Conservation (phyloP, 202 grass and related monocot species). For the Cymbopogon flexuosus region DNA sequence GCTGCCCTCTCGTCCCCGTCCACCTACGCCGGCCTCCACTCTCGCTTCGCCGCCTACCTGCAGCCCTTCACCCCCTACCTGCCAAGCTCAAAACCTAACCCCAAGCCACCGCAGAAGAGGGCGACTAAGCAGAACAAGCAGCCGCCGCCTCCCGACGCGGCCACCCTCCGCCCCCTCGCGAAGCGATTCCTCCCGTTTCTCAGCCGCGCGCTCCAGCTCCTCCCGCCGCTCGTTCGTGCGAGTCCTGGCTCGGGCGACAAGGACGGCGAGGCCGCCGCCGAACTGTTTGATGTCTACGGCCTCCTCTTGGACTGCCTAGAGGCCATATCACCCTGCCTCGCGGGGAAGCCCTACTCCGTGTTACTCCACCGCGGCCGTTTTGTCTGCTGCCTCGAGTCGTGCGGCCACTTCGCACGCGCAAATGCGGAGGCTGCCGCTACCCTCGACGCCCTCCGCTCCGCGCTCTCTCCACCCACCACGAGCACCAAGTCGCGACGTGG, state of each 20-base stretch:
- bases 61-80: slow-evolving; percentile 51
- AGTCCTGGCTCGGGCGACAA: slow-evolving; percentile 18
- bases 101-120: slow-evolving; percentile 40
- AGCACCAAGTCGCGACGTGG: slow-evolving; percentile 36
- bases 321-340: slow-evolving; percentile 56
- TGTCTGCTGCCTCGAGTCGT: slow-evolving; percentile 51
- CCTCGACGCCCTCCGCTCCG: slow-evolving; percentile 44
- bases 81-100: slow-evolving; percentile 34
- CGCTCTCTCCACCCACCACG: slow-evolving; percentile 30
- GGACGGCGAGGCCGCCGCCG: slow-evolving; percentile 5
- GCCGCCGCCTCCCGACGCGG: slow-evolving; percentile 12
- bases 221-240: slow-evolving; percentile 50
- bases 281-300: slow-evolving; percentile 55
- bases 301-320: slow-evolving; percentile 61
- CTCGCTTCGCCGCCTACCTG: slow-evolving; percentile 63
- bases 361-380: slow-evolving; percentile 56
- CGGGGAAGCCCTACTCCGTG: slow-evolving; percentile 66
- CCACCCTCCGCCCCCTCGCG: slow-evolving; percentile 50
- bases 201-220: slow-evolving; percentile 52
- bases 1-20: slow-evolving; percentile 38
- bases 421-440: slow-evolving; percentile 47
- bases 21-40: slow-evolving; percentile 41
- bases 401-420: slow-evolving; percentile 47
- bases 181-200: slow-evolving; percentile 74
- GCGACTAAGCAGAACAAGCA: slow-evolving; percentile 28